Base-by-base conservation (phyloP, 257 asterid species). In the Galeopsis tetrahit region DNA sequence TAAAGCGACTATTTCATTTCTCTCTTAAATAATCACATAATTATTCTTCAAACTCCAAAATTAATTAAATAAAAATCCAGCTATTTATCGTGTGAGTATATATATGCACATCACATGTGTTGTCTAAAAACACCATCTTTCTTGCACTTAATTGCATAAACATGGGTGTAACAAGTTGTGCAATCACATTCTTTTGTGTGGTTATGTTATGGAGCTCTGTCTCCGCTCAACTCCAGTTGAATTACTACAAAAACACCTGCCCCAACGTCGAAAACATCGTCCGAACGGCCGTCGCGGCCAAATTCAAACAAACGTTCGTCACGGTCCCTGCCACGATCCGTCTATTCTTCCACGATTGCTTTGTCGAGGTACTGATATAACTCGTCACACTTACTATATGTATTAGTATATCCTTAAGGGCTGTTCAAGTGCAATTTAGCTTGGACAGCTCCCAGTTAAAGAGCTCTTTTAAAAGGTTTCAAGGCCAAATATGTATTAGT, bases 281-380 rank as follows among this genome's bases (percentile, higher is more conserved):
- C 8, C 72, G 77, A 17, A 73, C 48, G 13, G 94, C 83, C 35
- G 94, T 92, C 9, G 40, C 75, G 2, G 63, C n/a, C 3, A 92
- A 92, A 66, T 81, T 92, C 75, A 34, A 43, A 2, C 96, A 89
- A 51, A 92, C 98, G 0, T 85, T 88, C 72, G 84, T 84, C 2
- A 92, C 98, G 0, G 89, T 82, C 15, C 96, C 96, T 1, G 93
- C 89, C 0, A 55, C 69, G 5, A 79, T 92, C 65, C 97, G 97
- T 73, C 88, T 92, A 71, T 89, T 80, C 85, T 89, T 92, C 87
- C 98, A 92, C 4, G 98, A 92, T 31, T 89, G 96, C 78, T 82
- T 89, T 4, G 93, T 92, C 46, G 70, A 78, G 75, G 97, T 89
- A 21, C 28, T 21, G 1, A 21, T 21, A 21, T 21, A n/a, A n/a